Evolutionary conservation across 1,284 basidiomycete genomes (phyloP).

Genomic region (Pseudozyma hubeiensis): DNA sequence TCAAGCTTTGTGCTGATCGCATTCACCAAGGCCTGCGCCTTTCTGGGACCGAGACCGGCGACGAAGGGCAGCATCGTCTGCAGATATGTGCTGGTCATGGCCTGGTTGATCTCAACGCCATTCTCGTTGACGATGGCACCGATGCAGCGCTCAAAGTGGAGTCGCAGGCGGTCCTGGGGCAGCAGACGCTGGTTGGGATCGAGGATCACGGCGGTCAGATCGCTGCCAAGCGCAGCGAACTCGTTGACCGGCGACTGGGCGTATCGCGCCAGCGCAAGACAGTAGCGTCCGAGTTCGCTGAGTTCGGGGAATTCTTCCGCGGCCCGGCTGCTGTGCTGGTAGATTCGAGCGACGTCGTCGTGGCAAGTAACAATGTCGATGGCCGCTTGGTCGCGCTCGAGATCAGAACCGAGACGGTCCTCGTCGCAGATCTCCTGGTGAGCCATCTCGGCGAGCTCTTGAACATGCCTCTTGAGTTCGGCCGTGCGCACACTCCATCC

Average conservation of each 20-base stretch:
- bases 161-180: conserved; percentile 83
- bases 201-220: conserved; percentile 62
- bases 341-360: conserved; percentile 93
- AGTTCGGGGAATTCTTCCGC: conserved; percentile 86
- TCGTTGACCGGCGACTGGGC: conserved; percentile 83
- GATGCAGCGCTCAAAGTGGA: conserved; percentile 84
- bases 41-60: conserved; percentile 92
- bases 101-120: conserved; percentile 95
- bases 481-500: conserved; percentile 79
- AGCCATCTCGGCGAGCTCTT: conserved; percentile 76
- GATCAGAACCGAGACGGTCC: conserved; percentile 37
- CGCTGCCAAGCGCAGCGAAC: conserved; percentile 63
- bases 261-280: conserved; percentile 92
- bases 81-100: conserved; percentile 86
- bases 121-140: conserved; percentile 91
- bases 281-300: conserved; percentile 87
- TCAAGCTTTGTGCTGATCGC: conserved; percentile 60
- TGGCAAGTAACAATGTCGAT: conserved; percentile 80
- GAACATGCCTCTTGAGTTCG: conserved; percentile 74
- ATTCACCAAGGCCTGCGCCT: conserved; percentile 84
- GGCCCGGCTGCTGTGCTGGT: conserved; percentile 89
- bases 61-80: conserved; percentile 88
- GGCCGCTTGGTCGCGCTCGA: conserved; percentile 44
- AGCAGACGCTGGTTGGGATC: conserved; percentile 83
- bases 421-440: conserved; percentile 68